Evolutionary conservation across 139 green algal genomes (phyloP).

Genomic region (Micractinium conductrix): DNA sequence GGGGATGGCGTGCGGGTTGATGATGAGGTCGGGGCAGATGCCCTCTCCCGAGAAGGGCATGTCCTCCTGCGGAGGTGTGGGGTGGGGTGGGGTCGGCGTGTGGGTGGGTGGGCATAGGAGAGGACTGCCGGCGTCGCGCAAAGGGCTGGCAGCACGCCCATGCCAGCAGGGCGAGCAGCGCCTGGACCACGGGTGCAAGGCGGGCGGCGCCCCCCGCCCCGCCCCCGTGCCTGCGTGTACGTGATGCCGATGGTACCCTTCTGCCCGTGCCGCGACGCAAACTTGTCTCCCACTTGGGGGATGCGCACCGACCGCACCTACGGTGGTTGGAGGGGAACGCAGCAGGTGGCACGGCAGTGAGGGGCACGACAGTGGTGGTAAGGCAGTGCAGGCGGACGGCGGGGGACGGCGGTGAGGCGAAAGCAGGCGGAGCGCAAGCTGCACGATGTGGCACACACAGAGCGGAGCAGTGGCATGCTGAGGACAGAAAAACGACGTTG

Average conservation of each 20-base stretch:
- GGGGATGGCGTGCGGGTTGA: constrained; percentile 99
- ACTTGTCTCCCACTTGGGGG: constrained; percentile 99
- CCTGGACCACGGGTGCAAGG: too few relatives aligned
- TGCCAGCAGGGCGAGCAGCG: too few relatives aligned
- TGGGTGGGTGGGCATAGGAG: neutral
- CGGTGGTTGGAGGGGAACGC: neutral
- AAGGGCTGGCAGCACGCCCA: too few relatives aligned
- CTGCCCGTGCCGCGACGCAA: constrained; percentile 95
- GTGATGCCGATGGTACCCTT: constrained; percentile 98
- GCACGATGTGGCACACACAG: neutral
- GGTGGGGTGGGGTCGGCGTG: neutral
- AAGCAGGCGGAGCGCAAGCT: neutral
- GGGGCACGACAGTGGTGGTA: neutral
- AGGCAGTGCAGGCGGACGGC: too few relatives aligned
- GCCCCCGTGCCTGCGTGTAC: constrained; percentile 80
- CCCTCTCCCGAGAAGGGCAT: constrained; percentile 87
- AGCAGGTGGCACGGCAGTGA: neutral
- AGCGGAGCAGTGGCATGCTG: neutral
- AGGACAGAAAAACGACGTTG: neutral
- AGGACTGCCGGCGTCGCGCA: too few relatives aligned
- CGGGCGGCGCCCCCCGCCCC: too few relatives aligned
- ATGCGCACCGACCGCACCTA: constrained; percentile 92
- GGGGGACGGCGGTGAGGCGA: too few relatives aligned
- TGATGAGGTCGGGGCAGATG: constrained; percentile 97
- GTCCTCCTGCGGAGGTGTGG: constrained; percentile 58